Base-by-base conservation (phyloP, 176 grass and related monocot species). In the Avena insularis region DNA sequence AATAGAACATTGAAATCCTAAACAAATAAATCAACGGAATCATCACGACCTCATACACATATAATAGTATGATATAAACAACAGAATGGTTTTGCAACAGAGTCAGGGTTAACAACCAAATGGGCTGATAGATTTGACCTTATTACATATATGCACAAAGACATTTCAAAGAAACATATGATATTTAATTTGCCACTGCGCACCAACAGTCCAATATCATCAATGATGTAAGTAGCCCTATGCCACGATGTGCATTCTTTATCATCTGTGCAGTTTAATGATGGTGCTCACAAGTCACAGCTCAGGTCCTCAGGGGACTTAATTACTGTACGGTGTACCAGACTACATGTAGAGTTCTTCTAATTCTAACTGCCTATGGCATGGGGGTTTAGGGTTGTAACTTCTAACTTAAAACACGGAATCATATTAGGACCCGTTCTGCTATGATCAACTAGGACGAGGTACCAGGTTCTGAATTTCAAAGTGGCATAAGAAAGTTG, bases 281-380 rank as follows among this genome's bases (percentile, higher is more conserved):
- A 60, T 48, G 69, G 15, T 71, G 33, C 15, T 61, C 69, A 49
- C 25, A 68, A 20, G 63, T 14, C 63, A 66, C 27, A 33, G 25
- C 9, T 20, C 46, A 43, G 40, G 40, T 43, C 40, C 40, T 43
- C 40, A 68, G 19, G 20, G 54, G 36, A n/a, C n/a, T 60, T 74
- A 4, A 71, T 83, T 83, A 57, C 66, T 83, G 65, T 71, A 82
- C 16, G 54, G 49, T 83, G 65, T 71, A 82, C 16, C 47, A 82
- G 46, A 54, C 17, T 12, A 67, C 27, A 68, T 53, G 46, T 53
- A 31, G 6, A 19, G 6, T 33, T 80, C 40, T 10, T 31, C 17
- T 66, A 58, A 29, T 9, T 75, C 75, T 59, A 62, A 50, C 29
- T 63, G 25, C 6, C 6, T 84, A 76, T n/a, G 48, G 2, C n/a